Evolutionary conservation across 441 rosid species (phyloP).

Genomic region (Daphne laureola): DNA sequence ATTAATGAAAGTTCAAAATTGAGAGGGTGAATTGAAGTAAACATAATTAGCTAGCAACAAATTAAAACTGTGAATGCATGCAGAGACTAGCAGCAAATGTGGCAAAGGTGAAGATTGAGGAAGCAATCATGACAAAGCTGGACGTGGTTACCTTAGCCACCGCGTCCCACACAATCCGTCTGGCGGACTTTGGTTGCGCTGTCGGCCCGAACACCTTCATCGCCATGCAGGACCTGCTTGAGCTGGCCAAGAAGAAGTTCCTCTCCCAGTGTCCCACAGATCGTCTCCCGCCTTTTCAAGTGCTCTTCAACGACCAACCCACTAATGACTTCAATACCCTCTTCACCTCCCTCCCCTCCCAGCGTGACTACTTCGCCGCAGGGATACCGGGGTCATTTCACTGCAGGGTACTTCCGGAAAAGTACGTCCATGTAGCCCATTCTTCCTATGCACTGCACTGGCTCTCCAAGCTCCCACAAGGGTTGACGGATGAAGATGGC

Average conservation of each 20-base stretch:
- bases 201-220: conserved; percentile 48
- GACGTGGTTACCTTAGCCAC: conserved; percentile 27
- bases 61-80: background rate
- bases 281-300: conserved; percentile 17
- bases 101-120: conserved; percentile 30
- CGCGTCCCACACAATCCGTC: conserved; percentile 18
- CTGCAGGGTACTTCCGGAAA: conserved; percentile 26
- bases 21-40: too few species aligned
- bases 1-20: too few species aligned
- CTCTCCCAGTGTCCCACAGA: conserved; percentile 1
- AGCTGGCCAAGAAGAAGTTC: conserved; percentile 18
- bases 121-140: conserved; percentile 30
- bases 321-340: conserved; percentile 34
- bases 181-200: conserved; percentile 67
- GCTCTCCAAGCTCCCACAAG: conserved; percentile 36
- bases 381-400: conserved; percentile 39
- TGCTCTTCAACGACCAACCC: conserved; percentile 30
- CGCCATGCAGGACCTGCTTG: conserved; percentile 28
- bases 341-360: conserved; percentile 30
- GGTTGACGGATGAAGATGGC: conserved; percentile 22
- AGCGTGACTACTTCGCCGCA: conserved; percentile 29
- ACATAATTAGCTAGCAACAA: too few species aligned
- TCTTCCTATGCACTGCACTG: conserved; percentile 34
- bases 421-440: conserved; percentile 32
- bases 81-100: conserved; percentile 21